These are phyloP conservation scores for Camellia granthamiana DNA, from an alignment of 148 eudicot species.

Conservation along the genomic window DNA sequence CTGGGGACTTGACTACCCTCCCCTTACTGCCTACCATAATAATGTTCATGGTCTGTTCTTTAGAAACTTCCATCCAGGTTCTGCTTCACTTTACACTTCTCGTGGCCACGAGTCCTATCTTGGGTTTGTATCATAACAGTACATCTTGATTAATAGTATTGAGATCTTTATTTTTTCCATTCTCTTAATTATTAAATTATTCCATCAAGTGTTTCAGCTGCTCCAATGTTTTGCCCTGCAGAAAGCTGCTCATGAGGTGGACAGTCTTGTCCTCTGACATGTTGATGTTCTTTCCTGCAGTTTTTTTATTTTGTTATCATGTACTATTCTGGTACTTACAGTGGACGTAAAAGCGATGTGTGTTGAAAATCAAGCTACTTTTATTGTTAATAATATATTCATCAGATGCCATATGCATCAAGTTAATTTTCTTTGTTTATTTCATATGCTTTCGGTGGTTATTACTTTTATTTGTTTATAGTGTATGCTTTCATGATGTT, in stretches of 20 bases:
- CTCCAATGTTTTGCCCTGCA: constrained; percentile 34
- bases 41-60: constrained; percentile 72
- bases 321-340: constrained; percentile 39
- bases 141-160: neutral
- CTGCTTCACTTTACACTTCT: constrained; percentile 66
- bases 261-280: constrained; percentile 74
- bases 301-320: constrained; percentile 48
- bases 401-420: too few relatives aligned
- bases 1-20: constrained; percentile 99
- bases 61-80: constrained; percentile 60
- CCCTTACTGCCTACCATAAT: constrained; percentile 95
- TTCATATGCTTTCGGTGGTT: too few relatives aligned
- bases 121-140: constrained; percentile 45
- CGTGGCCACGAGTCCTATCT: constrained; percentile 92
- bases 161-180: neutral
- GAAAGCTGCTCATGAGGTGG: constrained; percentile 97
- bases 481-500: too few relatives aligned
- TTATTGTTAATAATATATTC: too few relatives aligned
- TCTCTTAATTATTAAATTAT: neutral
- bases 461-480: too few relatives aligned
- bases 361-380: too few relatives aligned
- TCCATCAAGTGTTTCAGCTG: neutral
- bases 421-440: too few relatives aligned
- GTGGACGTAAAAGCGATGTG: constrained; percentile 33
- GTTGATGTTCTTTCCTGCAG: constrained; percentile 78